Percentiles rank a stretch among this genome's conserved stretches.
phyloP scores from a whole-genome alignment of 345 rosid species.

The Dipteronia dyeriana region DNA sequence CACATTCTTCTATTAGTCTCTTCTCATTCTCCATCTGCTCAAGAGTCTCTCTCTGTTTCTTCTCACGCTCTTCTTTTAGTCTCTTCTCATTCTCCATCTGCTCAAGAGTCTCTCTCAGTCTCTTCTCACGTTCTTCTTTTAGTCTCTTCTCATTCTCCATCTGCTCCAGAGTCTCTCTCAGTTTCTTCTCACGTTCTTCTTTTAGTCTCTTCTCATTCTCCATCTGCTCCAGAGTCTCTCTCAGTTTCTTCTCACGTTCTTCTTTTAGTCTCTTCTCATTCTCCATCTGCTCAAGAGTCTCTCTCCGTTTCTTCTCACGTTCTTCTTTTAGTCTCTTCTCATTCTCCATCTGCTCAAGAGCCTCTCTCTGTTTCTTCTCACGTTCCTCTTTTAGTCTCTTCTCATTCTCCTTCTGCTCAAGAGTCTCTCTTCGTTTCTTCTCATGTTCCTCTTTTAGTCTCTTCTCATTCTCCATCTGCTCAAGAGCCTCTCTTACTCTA shows the following conservation, averaged over 20 bases:
- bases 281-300: slow-evolving; percentile 28
- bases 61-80: slow-evolving; percentile 38
- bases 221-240: slow-evolving; percentile 25
- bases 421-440: slow-evolving; percentile 24
- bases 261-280: slow-evolving; percentile 21
- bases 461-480: slow-evolving; percentile 27
- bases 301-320: slow-evolving; percentile 34
- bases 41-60: slow-evolving; percentile 40
- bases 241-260: slow-evolving; percentile 39
- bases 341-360: slow-evolving; percentile 25
- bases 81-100: slow-evolving; percentile 41
- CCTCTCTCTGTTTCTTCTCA: slow-evolving; percentile 33
- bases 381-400: slow-evolving; percentile 27
- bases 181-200: too few species aligned
- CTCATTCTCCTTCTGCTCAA: slow-evolving; percentile 41
- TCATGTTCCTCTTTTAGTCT: slow-evolving; percentile 32
- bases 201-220: slow-evolving; percentile 26
- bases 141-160: slow-evolving; percentile 46
- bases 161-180: slow-evolving; percentile 15
- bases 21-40: slow-evolving; percentile 52
- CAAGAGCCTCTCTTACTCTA: slow-evolving; percentile 34
- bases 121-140: slow-evolving; percentile 43
- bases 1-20: slow-evolving; percentile 47
- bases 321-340: slow-evolving; percentile 39
- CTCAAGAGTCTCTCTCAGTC: slow-evolving; percentile 29